A percentile compares a stretch with the other conserved stretches of the same genome.
Evolutionary conservation across 345 rosid genomes (phyloP).

Genomic region (Salix arbutifolia): DNA sequence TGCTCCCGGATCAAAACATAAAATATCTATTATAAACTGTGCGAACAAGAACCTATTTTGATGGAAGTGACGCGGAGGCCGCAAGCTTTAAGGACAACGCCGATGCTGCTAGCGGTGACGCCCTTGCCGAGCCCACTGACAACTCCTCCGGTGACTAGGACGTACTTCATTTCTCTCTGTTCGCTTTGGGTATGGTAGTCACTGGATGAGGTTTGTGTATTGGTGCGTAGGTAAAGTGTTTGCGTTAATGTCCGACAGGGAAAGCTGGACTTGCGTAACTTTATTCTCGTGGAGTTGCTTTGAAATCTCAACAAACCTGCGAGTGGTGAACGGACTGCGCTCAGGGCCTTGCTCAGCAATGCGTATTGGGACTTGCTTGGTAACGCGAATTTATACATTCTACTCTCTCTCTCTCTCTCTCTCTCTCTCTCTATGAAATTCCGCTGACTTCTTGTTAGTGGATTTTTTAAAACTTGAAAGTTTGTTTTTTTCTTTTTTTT

Average conservation of each 20-base stretch:
- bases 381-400: slow-evolving; percentile 1
- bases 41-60: slow-evolving; percentile 59
- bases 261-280: background rate
- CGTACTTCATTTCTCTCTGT: slow-evolving; percentile 66
- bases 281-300: background rate
- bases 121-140: slow-evolving; percentile 99
- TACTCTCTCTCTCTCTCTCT: too few relatives aligned
- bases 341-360: background rate
- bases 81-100: slow-evolving; percentile 91
- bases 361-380: background rate
- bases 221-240: slow-evolving; percentile 33
- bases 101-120: slow-evolving; percentile 93
- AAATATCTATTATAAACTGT: background rate
- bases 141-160: slow-evolving; percentile 90
- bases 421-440: background rate
- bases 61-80: slow-evolving; percentile 97
- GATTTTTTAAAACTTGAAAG: background rate
- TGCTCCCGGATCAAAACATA: background rate
- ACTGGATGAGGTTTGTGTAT: background rate
- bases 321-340: slow-evolving; percentile 2
- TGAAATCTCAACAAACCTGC: slow-evolving; percentile 13
- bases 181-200: background rate
- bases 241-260: slow-evolving; percentile 45
- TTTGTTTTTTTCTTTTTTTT: background rate
- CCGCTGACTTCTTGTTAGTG: background rate